Conservation (phyloP, 2,329 filamentous ascomycete genomes). For the Ophiocordyceps sinensis region DNA sequence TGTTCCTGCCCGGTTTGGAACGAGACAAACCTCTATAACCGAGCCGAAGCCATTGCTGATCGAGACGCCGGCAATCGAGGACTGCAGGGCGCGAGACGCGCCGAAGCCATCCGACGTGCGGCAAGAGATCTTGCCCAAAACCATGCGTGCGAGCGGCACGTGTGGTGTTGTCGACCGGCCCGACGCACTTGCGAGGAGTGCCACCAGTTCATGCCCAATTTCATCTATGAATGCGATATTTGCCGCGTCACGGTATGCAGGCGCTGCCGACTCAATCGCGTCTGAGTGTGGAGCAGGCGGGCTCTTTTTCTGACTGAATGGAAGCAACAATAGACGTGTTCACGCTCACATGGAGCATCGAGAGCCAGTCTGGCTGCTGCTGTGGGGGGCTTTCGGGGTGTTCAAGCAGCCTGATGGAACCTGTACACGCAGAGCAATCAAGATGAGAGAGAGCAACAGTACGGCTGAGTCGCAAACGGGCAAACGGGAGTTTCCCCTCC, state of each 20-base stretch:
- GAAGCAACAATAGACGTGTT: no score
- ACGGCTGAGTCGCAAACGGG: no score
- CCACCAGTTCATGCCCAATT: constrained; percentile 14
- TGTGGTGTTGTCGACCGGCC: not conserved
- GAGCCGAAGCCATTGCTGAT: not conserved
- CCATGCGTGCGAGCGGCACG: not conserved
- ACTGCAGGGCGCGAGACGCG: not conserved
- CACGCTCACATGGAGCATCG: no score
- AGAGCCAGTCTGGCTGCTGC: no score
- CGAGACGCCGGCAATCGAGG: not conserved
- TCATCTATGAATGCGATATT: constrained; percentile 29
- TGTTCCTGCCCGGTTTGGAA: constrained; percentile 24
- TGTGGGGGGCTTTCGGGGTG: no score
- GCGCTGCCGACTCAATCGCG: constrained; percentile 18
- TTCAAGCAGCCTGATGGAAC: no score
- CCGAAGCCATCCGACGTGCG: not conserved
- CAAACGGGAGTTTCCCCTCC: no score
- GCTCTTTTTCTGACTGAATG: no score
- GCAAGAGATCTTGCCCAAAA: not conserved
- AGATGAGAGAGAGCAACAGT: no score
- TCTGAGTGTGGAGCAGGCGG: not conserved
- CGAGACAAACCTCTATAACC: constrained; percentile 9
- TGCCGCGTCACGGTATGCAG: constrained; percentile 31
- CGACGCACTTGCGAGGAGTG: constrained; percentile 2
- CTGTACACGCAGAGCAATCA: no score